Evolutionary conservation across 371 early-diverging fungal species (phyloP).

Genomic region (Parasitella parasitica): DNA sequence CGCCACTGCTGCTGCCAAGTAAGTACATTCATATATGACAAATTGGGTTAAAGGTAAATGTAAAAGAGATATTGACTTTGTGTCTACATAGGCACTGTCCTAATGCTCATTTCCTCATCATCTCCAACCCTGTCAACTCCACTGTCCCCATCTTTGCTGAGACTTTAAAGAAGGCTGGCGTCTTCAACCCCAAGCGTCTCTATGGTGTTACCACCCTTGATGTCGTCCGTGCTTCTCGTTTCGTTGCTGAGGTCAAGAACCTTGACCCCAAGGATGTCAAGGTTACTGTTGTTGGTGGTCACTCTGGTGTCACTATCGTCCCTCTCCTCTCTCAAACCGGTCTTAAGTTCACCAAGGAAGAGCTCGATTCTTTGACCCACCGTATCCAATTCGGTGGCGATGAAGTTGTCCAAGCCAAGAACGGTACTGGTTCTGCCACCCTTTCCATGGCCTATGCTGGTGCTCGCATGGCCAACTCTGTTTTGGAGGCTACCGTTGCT

Average conservation of each 20-base stretch:
- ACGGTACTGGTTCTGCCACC: constrained; percentile 97
- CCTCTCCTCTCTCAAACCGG: constrained; percentile 93
- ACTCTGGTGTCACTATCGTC: constrained; percentile 98
- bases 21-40: constrained; percentile 14
- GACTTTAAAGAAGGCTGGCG: constrained; percentile 92
- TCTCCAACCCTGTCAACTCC: constrained; percentile 99
- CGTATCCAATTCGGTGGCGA: constrained; percentile 99
- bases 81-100: constrained; percentile 76
- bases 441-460: constrained; percentile 99
- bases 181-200: constrained; percentile 91
- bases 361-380: constrained; percentile 90
- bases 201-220: constrained; percentile 99
- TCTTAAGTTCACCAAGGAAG: constrained; percentile 82
- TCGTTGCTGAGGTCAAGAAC: constrained; percentile 84
- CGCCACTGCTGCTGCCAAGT: constrained; percentile 66
- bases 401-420: constrained; percentile 99
- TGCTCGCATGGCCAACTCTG: constrained; percentile 91
- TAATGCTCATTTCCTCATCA: constrained; percentile 93
- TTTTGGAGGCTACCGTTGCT: constrained; percentile 85
- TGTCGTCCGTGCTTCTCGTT: constrained; percentile 96
- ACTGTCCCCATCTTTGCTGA: constrained; percentile 99
- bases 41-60: neutral
- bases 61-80: neutral
- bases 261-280: constrained; percentile 74
- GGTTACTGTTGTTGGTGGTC: constrained; percentile 97